Conservation (phyloP, 2,329 filamentous ascomycete genomes). For the Colletotrichum camelliae region DNA sequence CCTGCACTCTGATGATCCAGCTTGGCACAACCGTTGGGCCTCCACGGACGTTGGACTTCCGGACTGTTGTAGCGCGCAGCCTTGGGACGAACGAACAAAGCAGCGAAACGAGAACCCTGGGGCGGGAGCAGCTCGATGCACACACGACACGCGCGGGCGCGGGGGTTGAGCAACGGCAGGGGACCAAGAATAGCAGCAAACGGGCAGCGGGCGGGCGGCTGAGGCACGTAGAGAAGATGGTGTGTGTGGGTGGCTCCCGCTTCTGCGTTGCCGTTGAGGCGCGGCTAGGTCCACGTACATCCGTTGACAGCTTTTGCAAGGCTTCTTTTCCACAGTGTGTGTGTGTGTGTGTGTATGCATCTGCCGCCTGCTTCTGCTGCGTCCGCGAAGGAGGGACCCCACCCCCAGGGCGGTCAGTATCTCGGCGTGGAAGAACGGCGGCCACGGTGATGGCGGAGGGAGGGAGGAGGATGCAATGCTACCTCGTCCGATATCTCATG, state of each 20-base stretch:
- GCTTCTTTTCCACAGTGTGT: not conserved
- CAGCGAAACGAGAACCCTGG: not conserved
- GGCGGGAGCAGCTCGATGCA: not conserved
- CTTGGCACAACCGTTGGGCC: not conserved
- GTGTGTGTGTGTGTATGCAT: not conserved
- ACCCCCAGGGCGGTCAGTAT: not conserved
- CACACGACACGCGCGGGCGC: not conserved
- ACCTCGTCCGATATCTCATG: slow-evolving; percentile 8
- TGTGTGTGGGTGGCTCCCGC: slow-evolving; percentile 3
- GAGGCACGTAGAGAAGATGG: not conserved
- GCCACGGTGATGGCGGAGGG: not conserved
- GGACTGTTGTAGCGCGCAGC: not conserved
- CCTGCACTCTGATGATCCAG: not conserved
- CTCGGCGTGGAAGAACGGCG: not conserved
- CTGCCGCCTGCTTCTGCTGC: not conserved
- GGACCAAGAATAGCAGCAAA: slow-evolving; percentile 9
- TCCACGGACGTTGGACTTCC: not conserved
- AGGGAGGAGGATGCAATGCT: slow-evolving; percentile 4
- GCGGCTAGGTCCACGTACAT: not conserved
- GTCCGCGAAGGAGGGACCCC: not conserved
- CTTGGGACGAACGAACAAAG: not conserved
- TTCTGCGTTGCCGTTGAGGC: slow-evolving; percentile 6
- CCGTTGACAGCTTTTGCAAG: not conserved
- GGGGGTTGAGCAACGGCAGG: not conserved
- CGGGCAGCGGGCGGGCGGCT: slow-evolving; percentile 7